A percentile compares a stretch with the other conserved stretches of the same genome.
Evolutionary conservation across 495 filamentous ascomycete genomes (phyloP).

Genomic region (Aspergillus ellipticus): DNA sequence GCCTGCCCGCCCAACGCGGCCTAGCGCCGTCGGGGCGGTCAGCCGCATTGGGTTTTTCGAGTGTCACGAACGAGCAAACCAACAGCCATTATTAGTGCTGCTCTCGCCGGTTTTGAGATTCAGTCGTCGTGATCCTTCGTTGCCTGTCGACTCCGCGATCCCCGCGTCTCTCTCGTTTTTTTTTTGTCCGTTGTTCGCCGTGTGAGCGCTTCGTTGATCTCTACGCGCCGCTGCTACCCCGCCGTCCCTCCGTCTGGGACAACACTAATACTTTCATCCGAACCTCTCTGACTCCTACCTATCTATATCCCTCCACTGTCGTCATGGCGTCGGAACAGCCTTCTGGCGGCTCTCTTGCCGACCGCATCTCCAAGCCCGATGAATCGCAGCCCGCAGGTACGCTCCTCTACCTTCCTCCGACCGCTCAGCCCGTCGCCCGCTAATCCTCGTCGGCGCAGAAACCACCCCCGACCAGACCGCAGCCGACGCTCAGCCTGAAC

Average conservation of each 20-base stretch:
- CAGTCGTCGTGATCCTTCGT: neutral
- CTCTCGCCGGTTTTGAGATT: neutral
- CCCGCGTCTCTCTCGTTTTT: neutral
- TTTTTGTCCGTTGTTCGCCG: neutral
- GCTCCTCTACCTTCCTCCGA: constrained; percentile 12
- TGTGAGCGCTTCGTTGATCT: neutral
- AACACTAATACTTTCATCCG: neutral
- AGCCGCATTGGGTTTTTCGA: constrained; percentile 4
- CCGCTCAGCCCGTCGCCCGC: constrained; percentile 10
- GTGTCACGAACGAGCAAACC: neutral
- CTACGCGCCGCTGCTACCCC: constrained; percentile 7
- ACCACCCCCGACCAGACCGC: constrained; percentile 3
- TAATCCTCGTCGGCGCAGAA: constrained; percentile 9
- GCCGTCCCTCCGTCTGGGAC: neutral
- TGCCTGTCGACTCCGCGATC: neutral
- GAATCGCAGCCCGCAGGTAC: constrained; percentile 28
- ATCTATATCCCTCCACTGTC: neutral
- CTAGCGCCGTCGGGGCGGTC: constrained; percentile 4
- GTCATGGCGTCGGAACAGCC: constrained; percentile 35
- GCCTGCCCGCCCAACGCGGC: neutral
- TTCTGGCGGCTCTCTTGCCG: constrained; percentile 50
- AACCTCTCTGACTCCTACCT: neutral
- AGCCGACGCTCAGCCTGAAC: too few species aligned
- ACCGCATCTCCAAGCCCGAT: constrained; percentile 54
- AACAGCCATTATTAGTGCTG: neutral